phyloP scores from a whole-genome alignment of 495 filamentous ascomycete genomes.

The Hypoxylon subgilvum region DNA sequence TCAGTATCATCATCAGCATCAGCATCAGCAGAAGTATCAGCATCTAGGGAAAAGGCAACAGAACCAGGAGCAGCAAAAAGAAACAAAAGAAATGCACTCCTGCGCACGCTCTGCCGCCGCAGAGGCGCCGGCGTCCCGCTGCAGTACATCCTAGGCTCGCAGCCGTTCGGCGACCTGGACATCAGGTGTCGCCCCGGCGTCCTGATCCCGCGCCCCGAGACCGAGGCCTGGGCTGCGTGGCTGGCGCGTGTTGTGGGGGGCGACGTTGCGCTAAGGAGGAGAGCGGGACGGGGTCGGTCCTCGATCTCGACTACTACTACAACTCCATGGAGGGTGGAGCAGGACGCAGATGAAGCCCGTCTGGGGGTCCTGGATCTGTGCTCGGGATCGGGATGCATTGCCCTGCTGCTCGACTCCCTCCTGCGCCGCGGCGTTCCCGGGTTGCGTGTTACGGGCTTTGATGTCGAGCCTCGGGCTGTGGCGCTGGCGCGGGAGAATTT shows the following conservation, averaged over 20 bases:
- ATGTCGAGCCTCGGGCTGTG: conserved; percentile 67
- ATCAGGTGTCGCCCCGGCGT: conserved; percentile 78
- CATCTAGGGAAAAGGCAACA: neutral
- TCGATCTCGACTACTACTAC: too few relatives aligned
- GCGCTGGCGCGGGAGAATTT: conserved; percentile 67
- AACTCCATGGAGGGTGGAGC: too few relatives aligned
- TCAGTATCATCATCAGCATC: too few relatives aligned
- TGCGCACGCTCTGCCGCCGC: conserved; percentile 56
- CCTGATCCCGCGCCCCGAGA: conserved; percentile 84
- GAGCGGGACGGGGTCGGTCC: neutral
- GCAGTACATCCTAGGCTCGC: conserved; percentile 87
- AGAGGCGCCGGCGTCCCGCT: conserved; percentile 74
- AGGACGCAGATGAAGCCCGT: neutral
- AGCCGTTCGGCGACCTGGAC: conserved; percentile 84
- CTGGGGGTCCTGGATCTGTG: conserved; percentile 82
- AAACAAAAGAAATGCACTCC: conserved; percentile 2
- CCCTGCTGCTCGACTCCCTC: conserved; percentile 70
- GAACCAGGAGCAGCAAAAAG: neutral
- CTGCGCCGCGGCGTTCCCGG: conserved; percentile 45
- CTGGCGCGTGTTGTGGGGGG: conserved; percentile 56
- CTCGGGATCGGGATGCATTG: conserved; percentile 89
- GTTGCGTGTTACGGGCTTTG: conserved; percentile 55
- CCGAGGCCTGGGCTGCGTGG: conserved; percentile 69
- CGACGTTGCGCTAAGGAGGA: neutral
- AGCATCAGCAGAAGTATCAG: too few relatives aligned